Conservation (phyloP, 169 alveolate genomes). For the Eimeria tenella region DNA sequence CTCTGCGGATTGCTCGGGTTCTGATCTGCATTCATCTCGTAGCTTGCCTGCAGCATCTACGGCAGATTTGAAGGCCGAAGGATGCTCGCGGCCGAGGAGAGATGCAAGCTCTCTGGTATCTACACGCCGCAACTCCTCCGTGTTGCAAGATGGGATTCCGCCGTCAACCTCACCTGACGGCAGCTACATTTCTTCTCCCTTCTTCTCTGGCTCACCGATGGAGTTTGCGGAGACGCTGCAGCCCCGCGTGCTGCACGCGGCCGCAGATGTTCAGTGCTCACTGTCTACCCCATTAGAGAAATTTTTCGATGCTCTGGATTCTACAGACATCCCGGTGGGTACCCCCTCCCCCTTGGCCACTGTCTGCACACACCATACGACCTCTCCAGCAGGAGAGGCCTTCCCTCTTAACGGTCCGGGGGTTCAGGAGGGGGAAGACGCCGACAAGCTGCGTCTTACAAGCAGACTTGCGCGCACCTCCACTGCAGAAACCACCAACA, state of each 20-base stretch:
- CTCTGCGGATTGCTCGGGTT: neutral
- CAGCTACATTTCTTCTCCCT: constrained; percentile 24
- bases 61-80: neutral
- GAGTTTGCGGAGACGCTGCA: constrained; percentile 11
- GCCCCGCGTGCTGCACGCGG: neutral
- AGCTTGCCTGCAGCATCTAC: neutral
- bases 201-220: constrained; percentile 18
- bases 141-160: neutral
- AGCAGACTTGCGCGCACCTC: neutral
- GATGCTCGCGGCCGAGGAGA: neutral
- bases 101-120: neutral
- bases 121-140: neutral
- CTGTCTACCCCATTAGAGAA: constrained; percentile 6
- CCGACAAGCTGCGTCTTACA: neutral
- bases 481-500: neutral
- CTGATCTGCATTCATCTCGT: neutral
- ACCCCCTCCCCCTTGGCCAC: neutral
- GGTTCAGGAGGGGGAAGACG: neutral
- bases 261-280: constrained; percentile 3
- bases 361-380: constrained; percentile 15
- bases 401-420: constrained; percentile 3
- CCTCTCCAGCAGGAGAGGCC: constrained; percentile 23
- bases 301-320: constrained; percentile 3
- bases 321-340: neutral
- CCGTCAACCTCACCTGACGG: constrained; percentile 21